Evolutionary conservation across 1,284 basidiomycete species (phyloP).

Genomic region (Apiotrichum akiyoshidainum): DNA sequence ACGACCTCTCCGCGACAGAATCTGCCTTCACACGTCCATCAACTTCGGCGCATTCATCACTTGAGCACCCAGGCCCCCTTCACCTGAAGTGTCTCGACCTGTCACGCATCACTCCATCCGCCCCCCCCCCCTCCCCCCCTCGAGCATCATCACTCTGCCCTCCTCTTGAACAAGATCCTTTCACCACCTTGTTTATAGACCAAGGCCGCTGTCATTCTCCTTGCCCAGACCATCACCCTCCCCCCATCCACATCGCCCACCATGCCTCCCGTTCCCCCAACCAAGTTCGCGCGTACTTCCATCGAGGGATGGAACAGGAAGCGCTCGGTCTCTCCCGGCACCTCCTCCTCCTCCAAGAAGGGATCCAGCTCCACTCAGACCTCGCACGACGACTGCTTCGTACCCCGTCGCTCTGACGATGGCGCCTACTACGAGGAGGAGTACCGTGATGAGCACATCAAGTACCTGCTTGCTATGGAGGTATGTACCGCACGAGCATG

Average conservation of each 20-base stretch:
- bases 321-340: constrained; percentile 39
- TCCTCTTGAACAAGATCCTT: not conserved
- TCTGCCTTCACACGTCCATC: not conserved
- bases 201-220: not conserved
- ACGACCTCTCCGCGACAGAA: constrained; percentile 11
- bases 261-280: constrained; percentile 44
- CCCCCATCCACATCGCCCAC: constrained; percentile 2
- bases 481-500: constrained; percentile 56
- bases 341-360: constrained; percentile 22
- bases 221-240: not conserved
- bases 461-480: constrained; percentile 97
- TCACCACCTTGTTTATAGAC: no score
- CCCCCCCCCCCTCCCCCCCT: not conserved
- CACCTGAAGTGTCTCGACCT: not conserved
- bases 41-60: not conserved
- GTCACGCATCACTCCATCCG: constrained; percentile 4
- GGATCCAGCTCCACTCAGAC: constrained; percentile 1
- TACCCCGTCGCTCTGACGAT: constrained; percentile 41
- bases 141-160: constrained; percentile 1
- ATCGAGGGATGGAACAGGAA: constrained; percentile 44
- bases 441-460: constrained; percentile 86
- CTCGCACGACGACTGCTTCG: constrained; percentile 1
- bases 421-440: constrained; percentile 71
- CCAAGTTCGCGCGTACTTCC: constrained; percentile 41
- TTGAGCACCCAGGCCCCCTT: not conserved